These are phyloP conservation scores for Euphorbia peplus DNA, from an alignment of 345 rosid species.

Conservation along the genomic window DNA sequence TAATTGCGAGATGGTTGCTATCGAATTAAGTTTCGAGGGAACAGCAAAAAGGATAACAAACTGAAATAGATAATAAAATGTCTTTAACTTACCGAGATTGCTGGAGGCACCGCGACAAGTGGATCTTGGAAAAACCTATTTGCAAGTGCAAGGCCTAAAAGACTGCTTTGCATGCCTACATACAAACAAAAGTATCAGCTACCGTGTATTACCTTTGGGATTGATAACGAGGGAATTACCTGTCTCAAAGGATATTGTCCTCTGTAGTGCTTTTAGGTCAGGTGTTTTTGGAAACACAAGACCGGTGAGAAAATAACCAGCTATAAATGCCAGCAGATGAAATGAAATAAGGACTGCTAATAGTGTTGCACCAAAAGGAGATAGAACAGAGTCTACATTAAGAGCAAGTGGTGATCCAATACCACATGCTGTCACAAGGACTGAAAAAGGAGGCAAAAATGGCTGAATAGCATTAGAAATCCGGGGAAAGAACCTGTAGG, in stretches of 20 bases:
- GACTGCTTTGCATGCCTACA: slow-evolving; percentile 98
- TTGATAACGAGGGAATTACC: slow-evolving; percentile 32
- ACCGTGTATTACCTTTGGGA: not conserved
- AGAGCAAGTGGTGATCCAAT: slow-evolving; percentile 91
- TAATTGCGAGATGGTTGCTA: too few relatives aligned
- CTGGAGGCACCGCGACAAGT: slow-evolving; percentile 85
- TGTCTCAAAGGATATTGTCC: slow-evolving; percentile 86
- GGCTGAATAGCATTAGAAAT: slow-evolving; percentile 62
- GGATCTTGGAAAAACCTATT: slow-evolving; percentile 92
- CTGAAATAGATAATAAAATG: not conserved
- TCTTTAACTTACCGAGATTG: slow-evolving; percentile 67
- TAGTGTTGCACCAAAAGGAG: slow-evolving; percentile 64
- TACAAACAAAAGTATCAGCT: slow-evolving; percentile 9
- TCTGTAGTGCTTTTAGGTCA: slow-evolving; percentile 65
- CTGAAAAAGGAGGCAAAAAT: slow-evolving; percentile 67
- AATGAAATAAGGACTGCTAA: slow-evolving; percentile 50
- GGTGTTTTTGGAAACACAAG: slow-evolving; percentile 45
- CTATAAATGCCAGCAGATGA: slow-evolving; percentile 69
- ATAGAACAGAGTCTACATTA: slow-evolving; percentile 65
- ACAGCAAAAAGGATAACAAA: too few relatives aligned
- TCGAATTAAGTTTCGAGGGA: too few relatives aligned
- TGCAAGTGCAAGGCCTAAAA: slow-evolving; percentile 85
- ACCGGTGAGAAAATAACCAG: slow-evolving; percentile 69
- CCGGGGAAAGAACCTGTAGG: slow-evolving; percentile 66
- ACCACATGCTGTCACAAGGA: slow-evolving; percentile 80